Percentiles rank a stretch among this genome's conserved stretches.
phyloP scores from a whole-genome alignment of 768 basidiomycete genomes.

The Artomyces pyxidatus region DNA sequence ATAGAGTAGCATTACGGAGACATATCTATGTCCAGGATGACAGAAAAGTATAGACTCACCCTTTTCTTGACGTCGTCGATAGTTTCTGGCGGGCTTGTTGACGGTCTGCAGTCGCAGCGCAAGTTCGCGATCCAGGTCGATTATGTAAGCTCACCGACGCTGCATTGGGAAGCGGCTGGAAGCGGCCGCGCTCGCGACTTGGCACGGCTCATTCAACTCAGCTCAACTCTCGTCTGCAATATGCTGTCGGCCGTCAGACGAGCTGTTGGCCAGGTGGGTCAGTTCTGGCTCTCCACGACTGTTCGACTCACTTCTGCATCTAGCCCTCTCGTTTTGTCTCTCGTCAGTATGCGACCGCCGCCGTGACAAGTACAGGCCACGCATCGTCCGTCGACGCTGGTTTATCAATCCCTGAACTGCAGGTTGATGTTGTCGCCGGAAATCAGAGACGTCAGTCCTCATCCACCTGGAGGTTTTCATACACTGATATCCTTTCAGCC shows the following conservation, averaged over 20 bases:
- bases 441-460: too few relatives aligned
- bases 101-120: conserved; percentile 9
- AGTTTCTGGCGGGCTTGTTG: conserved; percentile 19
- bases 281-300: too few relatives aligned
- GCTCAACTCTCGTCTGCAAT: background rate
- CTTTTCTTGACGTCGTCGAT: conserved; percentile 27
- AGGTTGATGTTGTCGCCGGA: too few relatives aligned
- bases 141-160: conserved; percentile 10
- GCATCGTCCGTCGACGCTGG: background rate
- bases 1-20: background rate
- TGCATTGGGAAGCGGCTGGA: too few relatives aligned
- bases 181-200: too few relatives aligned
- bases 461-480: too few relatives aligned
- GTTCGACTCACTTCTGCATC: too few relatives aligned
- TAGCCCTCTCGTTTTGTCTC: conserved; percentile 2
- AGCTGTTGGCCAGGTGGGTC: conserved; percentile 18
- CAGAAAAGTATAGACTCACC: conserved; percentile 28
- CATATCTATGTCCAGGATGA: background rate
- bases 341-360: conserved; percentile 16
- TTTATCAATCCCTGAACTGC: conserved; percentile 25
- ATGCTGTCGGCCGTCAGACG: conserved; percentile 21
- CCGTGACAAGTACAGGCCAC: background rate
- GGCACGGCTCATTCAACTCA: background rate
- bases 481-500: too few relatives aligned
- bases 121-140: background rate